These are phyloP conservation scores for Acacia crassicarpa DNA, from an alignment of 306 rosid species.

Conservation along the genomic window DNA sequence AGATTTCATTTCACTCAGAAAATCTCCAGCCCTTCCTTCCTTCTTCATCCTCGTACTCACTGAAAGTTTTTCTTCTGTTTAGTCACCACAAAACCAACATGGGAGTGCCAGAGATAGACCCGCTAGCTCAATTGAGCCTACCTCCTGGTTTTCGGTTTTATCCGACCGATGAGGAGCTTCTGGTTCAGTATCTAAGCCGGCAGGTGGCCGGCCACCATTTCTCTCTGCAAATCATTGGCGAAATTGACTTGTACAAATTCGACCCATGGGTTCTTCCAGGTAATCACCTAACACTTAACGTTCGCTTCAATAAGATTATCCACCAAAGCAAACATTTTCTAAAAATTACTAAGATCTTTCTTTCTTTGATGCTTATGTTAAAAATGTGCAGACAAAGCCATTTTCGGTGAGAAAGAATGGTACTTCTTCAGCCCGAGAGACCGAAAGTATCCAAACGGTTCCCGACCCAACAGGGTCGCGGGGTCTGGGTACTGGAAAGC, in stretches of 20 bases:
- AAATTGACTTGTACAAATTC: conserved; percentile 82
- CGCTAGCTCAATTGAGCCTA: conserved; percentile 66
- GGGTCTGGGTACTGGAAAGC: conserved; percentile 98
- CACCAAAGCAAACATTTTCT: neutral
- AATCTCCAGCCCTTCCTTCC: neutral
- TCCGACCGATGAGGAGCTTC: conserved; percentile 91
- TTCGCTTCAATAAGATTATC: neutral
- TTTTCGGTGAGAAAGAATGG: conserved; percentile 95
- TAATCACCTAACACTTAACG: neutral
- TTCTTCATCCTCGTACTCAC: neutral
- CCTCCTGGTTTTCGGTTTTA: conserved; percentile 93
- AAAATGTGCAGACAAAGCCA: conserved; percentile 61
- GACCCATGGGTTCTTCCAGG: conserved; percentile 93
- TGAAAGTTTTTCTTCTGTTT: neutral
- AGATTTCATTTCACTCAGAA: neutral
- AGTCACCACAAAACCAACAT: conserved; percentile 25
- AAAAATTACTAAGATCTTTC: neutral
- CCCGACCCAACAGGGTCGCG: conserved; percentile 92
- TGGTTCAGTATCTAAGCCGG: conserved; percentile 83
- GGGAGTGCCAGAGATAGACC: conserved; percentile 68
- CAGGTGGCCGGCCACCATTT: conserved; percentile 96
- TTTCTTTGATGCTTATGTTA: neutral
- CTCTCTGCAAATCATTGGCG: conserved; percentile 69
- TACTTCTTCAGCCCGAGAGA: conserved; percentile 91
- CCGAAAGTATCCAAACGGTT: conserved; percentile 86